Evolutionary conservation across 2,329 filamentous ascomycete species (phyloP).

Genomic region (Aspergillus felis): DNA sequence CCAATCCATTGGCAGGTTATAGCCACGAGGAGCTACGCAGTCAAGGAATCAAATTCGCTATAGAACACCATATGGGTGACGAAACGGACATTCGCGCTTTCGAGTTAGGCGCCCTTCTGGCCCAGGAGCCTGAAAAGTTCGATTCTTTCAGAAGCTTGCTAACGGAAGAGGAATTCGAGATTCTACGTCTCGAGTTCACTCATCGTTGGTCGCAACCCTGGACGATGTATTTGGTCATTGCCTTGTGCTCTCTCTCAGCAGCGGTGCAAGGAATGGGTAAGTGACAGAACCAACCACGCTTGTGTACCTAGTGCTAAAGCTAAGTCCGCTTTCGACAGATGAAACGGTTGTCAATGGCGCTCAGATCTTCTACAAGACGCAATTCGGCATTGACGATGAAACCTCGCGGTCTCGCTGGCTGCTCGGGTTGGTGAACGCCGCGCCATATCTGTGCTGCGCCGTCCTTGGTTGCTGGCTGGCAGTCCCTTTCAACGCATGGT

Average conservation of each 20-base stretch:
- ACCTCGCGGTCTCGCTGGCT: constrained; percentile 55
- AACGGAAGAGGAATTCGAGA: constrained; percentile 54
- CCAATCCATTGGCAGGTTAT: constrained; percentile 51
- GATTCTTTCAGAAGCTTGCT: constrained; percentile 47
- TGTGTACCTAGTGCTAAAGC: background rate
- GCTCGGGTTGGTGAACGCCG: constrained; percentile 58
- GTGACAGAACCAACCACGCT: background rate
- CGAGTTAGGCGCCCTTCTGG: constrained; percentile 56
- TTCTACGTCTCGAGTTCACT: constrained; percentile 58
- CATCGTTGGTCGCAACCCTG: constrained; percentile 67
- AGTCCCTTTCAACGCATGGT: constrained; percentile 65
- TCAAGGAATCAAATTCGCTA: constrained; percentile 58
- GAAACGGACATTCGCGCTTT: constrained; percentile 58
- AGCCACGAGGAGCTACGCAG: constrained; percentile 49
- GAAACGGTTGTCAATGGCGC: constrained; percentile 68
- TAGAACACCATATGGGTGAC: constrained; percentile 51
- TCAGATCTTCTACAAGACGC: constrained; percentile 59
- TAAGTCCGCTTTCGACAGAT: constrained; percentile 40
- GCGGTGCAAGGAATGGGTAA: constrained; percentile 66
- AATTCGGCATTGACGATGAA: constrained; percentile 56
- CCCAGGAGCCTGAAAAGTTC: constrained; percentile 51
- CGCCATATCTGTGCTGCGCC: constrained; percentile 60
- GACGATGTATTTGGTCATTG: constrained; percentile 62
- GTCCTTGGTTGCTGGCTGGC: constrained; percentile 70
- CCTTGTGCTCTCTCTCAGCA: constrained; percentile 64